Evolutionary conservation across 805 yeast species (phyloP).

Genomic region (Ogataea degrootiae): DNA sequence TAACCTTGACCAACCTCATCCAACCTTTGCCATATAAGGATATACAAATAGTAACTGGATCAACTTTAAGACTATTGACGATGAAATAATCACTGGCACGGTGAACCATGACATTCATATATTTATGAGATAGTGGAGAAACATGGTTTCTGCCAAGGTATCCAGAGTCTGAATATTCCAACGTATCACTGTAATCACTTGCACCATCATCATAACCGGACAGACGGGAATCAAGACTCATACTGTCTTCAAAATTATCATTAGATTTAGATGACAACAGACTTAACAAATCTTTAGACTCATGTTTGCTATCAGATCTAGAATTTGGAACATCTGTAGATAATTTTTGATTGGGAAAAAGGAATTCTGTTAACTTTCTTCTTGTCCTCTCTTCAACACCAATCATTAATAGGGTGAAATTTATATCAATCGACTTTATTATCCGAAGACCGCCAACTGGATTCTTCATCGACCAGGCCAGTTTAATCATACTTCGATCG

Average conservation of each 20-base stretch:
- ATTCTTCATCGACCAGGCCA: constrained; percentile 73
- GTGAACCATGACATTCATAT: constrained; percentile 55
- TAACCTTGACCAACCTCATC: constrained; percentile 68
- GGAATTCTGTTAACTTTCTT: constrained; percentile 54
- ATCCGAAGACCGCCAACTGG: constrained; percentile 93
- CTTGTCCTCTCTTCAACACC: constrained; percentile 73
- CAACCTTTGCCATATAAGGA: constrained; percentile 76
- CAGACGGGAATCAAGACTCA: constrained; percentile 5
- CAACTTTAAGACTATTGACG: constrained; percentile 52
- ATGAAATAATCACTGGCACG: constrained; percentile 73
- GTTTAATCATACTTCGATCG: constrained; percentile 33
- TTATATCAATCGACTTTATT: constrained; percentile 56
- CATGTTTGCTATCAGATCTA: neutral
- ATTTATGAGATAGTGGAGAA: constrained; percentile 2
- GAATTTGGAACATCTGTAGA: neutral
- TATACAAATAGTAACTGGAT: constrained; percentile 51
- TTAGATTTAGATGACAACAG: no score
- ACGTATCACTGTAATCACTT: neutral
- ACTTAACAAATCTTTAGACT: no score
- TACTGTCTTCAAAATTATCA: no score
- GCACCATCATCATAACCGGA: constrained; percentile 12
- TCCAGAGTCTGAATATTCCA: constrained; percentile 7
- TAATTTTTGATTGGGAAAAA: constrained; percentile 48
- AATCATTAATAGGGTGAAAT: constrained; percentile 61
- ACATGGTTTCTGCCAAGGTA: neutral